Base-by-base conservation (phyloP, 352 stramenopile species). In the Phytopythium chamaehyphon region DNA sequence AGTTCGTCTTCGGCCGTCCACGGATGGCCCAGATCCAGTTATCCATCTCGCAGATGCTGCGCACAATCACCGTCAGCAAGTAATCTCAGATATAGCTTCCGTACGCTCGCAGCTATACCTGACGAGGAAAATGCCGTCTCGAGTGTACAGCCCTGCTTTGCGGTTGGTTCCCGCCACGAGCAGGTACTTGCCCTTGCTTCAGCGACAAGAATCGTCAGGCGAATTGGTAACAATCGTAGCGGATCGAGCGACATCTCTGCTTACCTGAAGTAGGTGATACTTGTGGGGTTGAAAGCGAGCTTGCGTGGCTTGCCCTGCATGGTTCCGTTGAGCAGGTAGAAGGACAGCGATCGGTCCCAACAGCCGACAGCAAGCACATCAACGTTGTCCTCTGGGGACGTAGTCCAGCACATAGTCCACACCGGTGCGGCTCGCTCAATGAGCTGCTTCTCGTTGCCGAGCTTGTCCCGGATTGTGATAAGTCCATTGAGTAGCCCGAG, bases 301-400 rank as follows among this genome's bases (percentile, higher is more conserved):
- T 94, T 91, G 24, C 80, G 75, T 28, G 90, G 85, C 61, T 96
- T 95, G 47, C 83, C 78, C 42, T 90, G 67, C 62, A 96, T 81
- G 28, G 75, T 64, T 10, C 93, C 93, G 54, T 69, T 90, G 23
- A 91, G 63, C 28, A 88, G 66, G 59, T 97, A 98, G 62, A 98
- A 97, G 40, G 78, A 89, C 24, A 98, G 68, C 23, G 89, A 95
- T 51, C 92, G 78, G 50, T 98, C 92, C 94, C 95, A 98, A 61
- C 86, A 97, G 9, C 94, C 95, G 7, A 98, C 83, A 0, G 90
- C 90, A 2, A 98, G 69, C 15, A 93, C 62, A 53, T 97, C 84
- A 6, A 86, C 69, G 37, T 86, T 83, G 31, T 95, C 85, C 28
- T 96, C 85, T 0, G 72, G 66, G 10, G 84, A 55, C 21, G 89